A percentile compares a stretch with the other conserved stretches of the same genome.
These are phyloP conservation scores for Pseudopithomyces maydicus DNA, from an alignment of 2,329 filamentous ascomycete species.

Conservation along the genomic window DNA sequence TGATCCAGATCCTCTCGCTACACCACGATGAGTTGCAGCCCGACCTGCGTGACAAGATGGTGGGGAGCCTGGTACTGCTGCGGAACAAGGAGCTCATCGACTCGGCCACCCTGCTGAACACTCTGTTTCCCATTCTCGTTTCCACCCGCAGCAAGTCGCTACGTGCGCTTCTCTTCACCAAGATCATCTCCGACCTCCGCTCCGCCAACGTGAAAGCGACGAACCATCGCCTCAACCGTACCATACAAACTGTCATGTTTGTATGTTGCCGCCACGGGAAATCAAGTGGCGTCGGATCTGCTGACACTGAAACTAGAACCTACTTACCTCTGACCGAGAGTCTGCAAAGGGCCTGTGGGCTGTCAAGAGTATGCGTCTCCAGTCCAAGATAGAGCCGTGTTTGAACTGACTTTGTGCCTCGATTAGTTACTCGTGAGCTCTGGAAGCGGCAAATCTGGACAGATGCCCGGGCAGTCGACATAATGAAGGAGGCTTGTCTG, in stretches of 20 bases:
- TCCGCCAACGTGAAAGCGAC: conserved; percentile 84
- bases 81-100: conserved; percentile 92
- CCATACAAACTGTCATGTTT: conserved; percentile 90
- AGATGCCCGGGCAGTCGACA: conserved; percentile 91
- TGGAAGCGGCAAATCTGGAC: conserved; percentile 98
- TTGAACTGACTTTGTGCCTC: no score
- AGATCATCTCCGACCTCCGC: conserved; percentile 89
- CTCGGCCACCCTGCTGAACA: conserved; percentile 78
- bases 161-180: conserved; percentile 80
- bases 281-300: conserved; percentile 60
- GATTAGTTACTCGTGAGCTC: conserved; percentile 76
- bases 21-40: conserved; percentile 84
- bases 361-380: conserved; percentile 64
- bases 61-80: conserved; percentile 84
- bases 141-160: conserved; percentile 91
- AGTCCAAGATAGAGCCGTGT: no score
- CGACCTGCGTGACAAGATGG: conserved; percentile 91
- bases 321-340: conserved; percentile 76
- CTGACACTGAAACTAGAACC: conserved; percentile 25
- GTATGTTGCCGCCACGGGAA: no score
- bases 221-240: conserved; percentile 92
- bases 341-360: conserved; percentile 93
- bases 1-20: conserved; percentile 78
- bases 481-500: conserved; percentile 93
- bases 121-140: conserved; percentile 91